Evolutionary conservation across 2,329 filamentous ascomycete genomes (phyloP), one percentile per base, ranked within the genome.

Genomic region (Trichoderma lentiforme): DNA sequence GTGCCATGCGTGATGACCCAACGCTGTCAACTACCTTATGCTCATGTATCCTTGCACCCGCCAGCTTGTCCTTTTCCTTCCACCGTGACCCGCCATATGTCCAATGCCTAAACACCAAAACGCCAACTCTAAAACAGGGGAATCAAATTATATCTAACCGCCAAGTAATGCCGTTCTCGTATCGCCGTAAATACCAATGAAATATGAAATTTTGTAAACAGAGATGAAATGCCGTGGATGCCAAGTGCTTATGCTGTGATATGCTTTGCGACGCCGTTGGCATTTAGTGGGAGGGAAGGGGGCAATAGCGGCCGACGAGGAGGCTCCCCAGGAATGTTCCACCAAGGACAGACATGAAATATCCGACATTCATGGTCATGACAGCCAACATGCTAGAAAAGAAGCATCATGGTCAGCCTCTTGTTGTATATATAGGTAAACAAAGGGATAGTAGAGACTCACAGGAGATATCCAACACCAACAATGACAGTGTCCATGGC

Each of bases 241-340:
- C 43, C 15, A 34, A 11, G 28, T 36, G 36, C 30, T 56, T 6
- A 9, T 56, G 43, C 30, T 21, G 18, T 47, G 34, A 58, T 18
- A 30, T 34, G 58, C 30, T 53, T 3, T 36, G n/a, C 30, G 15
- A 58, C 24, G 15, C 15, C 18, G 11, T 14, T 78, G 51, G 21
- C 18, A 18, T 71, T 65, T 74, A 80, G 66, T 90, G 88, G 69
- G 88, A 87, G 15, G 82, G 81, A 26, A 82, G 75, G 58, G 84
- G 78, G 32, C 84, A 84, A 76, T 90, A 96, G 74, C 94, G 88
- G 34, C 94, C 94, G 73, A 96, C 87, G 0, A 89, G 87, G 57
- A 98, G 82, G 80, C 96, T 96, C 28, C 95, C 95, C n/a, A 97
- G 79, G 78, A 98, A 98, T 2, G 92, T 88, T 43, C 93, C 93